These are phyloP conservation scores for Sugiyamaella japonica DNA, from an alignment of 1,139 yeast genomes.

Conservation along the genomic window DNA sequence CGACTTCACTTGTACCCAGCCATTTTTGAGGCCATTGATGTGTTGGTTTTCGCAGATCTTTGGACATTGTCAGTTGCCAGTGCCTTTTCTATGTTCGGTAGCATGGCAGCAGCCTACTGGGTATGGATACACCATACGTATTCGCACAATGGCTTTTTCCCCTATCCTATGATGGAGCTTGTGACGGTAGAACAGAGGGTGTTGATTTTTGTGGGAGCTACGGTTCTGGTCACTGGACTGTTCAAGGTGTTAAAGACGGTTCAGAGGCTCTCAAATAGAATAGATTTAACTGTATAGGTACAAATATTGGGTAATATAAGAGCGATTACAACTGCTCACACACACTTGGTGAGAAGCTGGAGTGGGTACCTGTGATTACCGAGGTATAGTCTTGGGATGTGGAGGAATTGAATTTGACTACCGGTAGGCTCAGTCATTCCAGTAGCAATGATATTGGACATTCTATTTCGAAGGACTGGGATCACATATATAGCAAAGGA, in stretches of 20 bases:
- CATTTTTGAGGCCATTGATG: conserved; percentile 31
- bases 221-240: conserved; percentile 24
- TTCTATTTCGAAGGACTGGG: too few relatives aligned
- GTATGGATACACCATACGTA: conserved; percentile 36
- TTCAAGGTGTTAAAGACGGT: conserved; percentile 22
- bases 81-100: conserved; percentile 26
- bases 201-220: conserved; percentile 28
- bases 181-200: conserved; percentile 26
- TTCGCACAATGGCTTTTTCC: conserved; percentile 38
- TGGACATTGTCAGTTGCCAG: conserved; percentile 27
- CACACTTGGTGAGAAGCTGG: too few relatives aligned
- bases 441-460: too few relatives aligned
- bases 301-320: too few relatives aligned
- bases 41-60: conserved; percentile 30
- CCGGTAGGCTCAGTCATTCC: too few relatives aligned
- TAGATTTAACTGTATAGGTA: too few relatives aligned
- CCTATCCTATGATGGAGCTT: conserved; percentile 38
- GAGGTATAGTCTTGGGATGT: too few relatives aligned
- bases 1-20: conserved; percentile 38
- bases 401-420: too few relatives aligned
- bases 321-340: too few relatives aligned
- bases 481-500: too few relatives aligned
- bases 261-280: conserved; percentile 10
- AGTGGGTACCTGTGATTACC: too few relatives aligned
- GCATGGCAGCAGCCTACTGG: conserved; percentile 37